Base-by-base conservation (phyloP, 208 protist genomes). In the Wallacemonas sp. region DNA sequence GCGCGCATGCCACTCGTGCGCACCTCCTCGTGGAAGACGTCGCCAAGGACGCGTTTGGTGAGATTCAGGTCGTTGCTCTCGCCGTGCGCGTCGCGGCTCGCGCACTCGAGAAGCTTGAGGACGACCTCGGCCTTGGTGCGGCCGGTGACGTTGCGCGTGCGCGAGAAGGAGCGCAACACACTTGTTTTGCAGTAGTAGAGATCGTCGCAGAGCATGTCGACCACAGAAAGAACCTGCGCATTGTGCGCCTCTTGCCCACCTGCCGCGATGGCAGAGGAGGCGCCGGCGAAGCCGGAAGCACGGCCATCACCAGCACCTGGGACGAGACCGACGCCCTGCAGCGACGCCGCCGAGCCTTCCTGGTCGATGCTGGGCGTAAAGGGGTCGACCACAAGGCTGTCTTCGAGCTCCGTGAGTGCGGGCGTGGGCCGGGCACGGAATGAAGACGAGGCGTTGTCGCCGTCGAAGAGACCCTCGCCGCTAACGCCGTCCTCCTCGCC, bases 201-300 rank as follows among this genome's bases (percentile, higher is more conserved):
- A 57, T 96, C 91, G 60, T 96, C 91, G 59, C 87, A 94, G 24
- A 96, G 77, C 63, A 93, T 75, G 60, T 96, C 91, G 42, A 94
- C 80, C 6, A 78, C 63, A 21, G 74, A 73, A 2, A 95, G 78
- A 0, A 95, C 75, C 22, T 42, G 57, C 57, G 92, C 83, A 46
- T 75, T 72, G 32, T 26, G 10, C 10, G 19, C 19, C 4, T 17
- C 27, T 44, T 33, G 24, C 5, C 8, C 33, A 29, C 55, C 55
- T 8, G 22, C 24, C 41, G 53, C 15, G 6, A 32, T 6, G 8
- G 15, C 13, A 10, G 50, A 8, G 22, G 24, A 24, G 62, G 36
- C 4, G 37, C 12, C 29, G 55, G 45, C 22, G 33, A 29, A 22
- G 62, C 38, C 2, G 38, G 21, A 19, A 15, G 39, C 24, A 45